Percentiles rank a stretch among this genome's conserved stretches.
Conservation (phyloP, 2,329 filamentous ascomycete genomes). For the Penicillium hesseltinei region DNA sequence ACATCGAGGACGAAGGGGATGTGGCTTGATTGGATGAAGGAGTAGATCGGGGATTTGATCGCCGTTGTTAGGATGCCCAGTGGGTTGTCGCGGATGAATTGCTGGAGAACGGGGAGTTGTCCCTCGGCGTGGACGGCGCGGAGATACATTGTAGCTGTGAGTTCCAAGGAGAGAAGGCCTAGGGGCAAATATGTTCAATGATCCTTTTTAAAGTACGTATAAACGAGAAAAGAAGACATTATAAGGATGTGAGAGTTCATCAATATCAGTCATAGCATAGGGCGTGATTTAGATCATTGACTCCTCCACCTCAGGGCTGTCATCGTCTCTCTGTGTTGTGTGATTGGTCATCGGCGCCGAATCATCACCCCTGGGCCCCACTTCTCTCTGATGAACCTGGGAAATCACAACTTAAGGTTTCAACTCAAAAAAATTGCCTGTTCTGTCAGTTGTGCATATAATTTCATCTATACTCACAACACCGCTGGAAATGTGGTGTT, state of each 20-base stretch:
- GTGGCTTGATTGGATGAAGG: conserved; percentile 58
- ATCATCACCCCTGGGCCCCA: neutral
- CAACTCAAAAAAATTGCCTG: neutral
- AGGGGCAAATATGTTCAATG: neutral
- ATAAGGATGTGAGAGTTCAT: neutral
- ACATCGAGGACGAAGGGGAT: conserved; percentile 61
- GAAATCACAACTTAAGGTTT: neutral
- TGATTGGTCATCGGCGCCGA: neutral
- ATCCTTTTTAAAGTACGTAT: neutral
- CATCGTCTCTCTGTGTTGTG: neutral
- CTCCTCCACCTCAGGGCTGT: neutral
- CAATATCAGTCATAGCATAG: neutral
- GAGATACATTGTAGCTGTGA: conserved; percentile 54
- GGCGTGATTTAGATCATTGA: neutral
- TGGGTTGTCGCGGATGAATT: conserved; percentile 59
- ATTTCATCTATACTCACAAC: neutral
- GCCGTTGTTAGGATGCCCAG: conserved; percentile 53
- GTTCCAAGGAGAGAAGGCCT: neutral
- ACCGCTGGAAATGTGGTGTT: no score
- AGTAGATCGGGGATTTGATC: conserved; percentile 46
- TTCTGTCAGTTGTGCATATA: neutral
- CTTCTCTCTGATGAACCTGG: neutral
- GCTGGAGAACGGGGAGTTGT: conserved; percentile 50
- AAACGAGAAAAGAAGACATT: neutral
- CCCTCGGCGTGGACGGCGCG: conserved; percentile 53